Percentiles rank a stretch among this genome's conserved stretches.
phyloP scores from a whole-genome alignment of 2,329 filamentous ascomycete species.

The Fusarium tuaranense region DNA sequence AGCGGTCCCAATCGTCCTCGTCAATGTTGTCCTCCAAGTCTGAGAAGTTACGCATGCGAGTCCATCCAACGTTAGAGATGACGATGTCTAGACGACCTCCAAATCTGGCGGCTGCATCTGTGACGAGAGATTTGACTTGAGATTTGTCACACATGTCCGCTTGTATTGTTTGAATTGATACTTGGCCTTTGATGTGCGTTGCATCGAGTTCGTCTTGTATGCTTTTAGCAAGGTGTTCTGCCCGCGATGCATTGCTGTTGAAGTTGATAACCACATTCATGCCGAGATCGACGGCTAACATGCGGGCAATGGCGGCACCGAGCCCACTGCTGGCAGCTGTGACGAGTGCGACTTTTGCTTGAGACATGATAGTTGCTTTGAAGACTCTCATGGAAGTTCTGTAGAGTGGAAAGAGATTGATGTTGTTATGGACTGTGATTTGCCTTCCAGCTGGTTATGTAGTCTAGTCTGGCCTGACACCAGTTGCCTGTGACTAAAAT shows the following conservation, averaged over 20 bases:
- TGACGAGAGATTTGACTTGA: not conserved
- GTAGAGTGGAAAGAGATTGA: not conserved
- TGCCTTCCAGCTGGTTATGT: not conserved
- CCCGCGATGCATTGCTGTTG: not conserved
- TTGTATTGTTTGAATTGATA: not conserved
- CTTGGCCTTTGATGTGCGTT: not conserved
- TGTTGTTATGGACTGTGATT: not conserved
- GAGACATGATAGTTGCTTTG: not conserved
- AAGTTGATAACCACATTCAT: conserved; percentile 8
- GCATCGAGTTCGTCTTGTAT: not conserved
- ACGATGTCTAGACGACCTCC: not conserved
- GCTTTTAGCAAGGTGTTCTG: not conserved
- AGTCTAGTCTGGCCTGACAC: not conserved
- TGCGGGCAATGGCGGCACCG: not conserved
- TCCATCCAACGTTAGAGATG: conserved; percentile 9
- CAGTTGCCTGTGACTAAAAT: no score
- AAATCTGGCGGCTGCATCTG: not conserved
- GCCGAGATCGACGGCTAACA: not conserved
- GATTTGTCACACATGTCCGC: not conserved
- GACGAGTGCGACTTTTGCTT: not conserved
- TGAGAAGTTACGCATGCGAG: not conserved
- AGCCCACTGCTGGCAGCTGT: conserved; percentile 1
- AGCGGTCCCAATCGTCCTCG: conserved; percentile 2
- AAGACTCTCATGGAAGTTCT: not conserved
- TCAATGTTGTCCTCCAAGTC: not conserved